phyloP scores from a whole-genome alignment of 371 early-diverging fungal species.

The Dentiscutata heterogama region DNA sequence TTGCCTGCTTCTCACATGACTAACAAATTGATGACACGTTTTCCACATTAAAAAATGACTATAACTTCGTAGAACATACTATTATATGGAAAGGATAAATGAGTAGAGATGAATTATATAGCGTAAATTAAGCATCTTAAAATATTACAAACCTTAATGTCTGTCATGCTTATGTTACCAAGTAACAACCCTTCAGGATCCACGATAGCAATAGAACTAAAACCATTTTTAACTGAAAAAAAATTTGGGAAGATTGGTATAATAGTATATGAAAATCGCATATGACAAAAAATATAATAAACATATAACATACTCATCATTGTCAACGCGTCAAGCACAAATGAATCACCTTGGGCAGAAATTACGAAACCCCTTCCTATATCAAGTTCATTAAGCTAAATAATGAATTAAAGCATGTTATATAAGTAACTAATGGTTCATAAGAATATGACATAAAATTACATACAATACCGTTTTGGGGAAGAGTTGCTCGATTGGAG shows the following conservation, averaged over 20 bases:
- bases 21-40: constrained; percentile 65
- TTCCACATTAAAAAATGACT: constrained; percentile 40
- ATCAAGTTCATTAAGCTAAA: constrained; percentile 59
- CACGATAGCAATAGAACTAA: constrained; percentile 73
- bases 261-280: not conserved
- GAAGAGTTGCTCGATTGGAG: constrained; percentile 31
- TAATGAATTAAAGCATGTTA: not conserved
- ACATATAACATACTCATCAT: constrained; percentile 61
- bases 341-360: constrained; percentile 57
- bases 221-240: constrained; percentile 60
- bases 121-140: not conserved
- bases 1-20: constrained; percentile 59
- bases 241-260: not conserved
- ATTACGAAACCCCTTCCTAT: constrained; percentile 66
- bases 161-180: constrained; percentile 78
- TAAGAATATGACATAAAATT: not conserved
- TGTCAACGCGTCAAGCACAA: constrained; percentile 64
- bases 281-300: not conserved
- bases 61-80: constrained; percentile 37
- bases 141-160: constrained; percentile 63
- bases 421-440: not conserved
- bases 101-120: not conserved
- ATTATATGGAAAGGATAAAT: not conserved
- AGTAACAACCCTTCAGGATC: constrained; percentile 68
- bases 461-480: constrained; percentile 15